Base-by-base conservation (phyloP, 2,329 filamentous ascomycete genomes). In the Ascochyta clinopodiicola region DNA sequence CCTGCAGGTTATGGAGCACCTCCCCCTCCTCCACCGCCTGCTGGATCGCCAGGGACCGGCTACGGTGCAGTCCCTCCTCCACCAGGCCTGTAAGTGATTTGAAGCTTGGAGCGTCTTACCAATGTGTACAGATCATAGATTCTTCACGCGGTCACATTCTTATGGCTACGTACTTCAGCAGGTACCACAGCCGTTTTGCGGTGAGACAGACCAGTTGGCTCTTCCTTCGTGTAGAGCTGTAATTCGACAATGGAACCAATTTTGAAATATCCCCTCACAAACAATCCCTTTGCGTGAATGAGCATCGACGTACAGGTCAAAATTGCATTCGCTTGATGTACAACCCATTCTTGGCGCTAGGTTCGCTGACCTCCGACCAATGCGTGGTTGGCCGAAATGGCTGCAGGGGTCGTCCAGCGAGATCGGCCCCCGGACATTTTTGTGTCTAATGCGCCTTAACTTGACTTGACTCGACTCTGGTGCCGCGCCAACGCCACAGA, bases 11-110 rank as follows among this genome's bases (percentile, higher is more conserved):
- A 65, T 46, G 67, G 68, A 46, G 67, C 65, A 44, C 65, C 64
- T 43, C 63, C 69, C 22, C 73, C 73, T 10, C 70, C 72, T 24
- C 72, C 71, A 10, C 73, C 72, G 44, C 67, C 70, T 10, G 67
- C 68, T 57, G 71, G 62, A 7, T 73, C 72, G 21, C 72, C 73
- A 44, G 63, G 70, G 34, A 65, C 67, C 35, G 57, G 63, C 39
- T 76, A 75, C 60, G 70, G 67, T 37, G 67, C 74, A 42, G 74
- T 75, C 12, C 59, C 59, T 36, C 59, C 59, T 22, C 59, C 59
- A 17, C 59, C 59, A n/a, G 59, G 59, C 49, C 39, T 61, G 51
- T 61, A 61, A 56, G 59, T 61, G 40, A 44, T 21, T 38, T 40
- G 38, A 57, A 59, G 45, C 57, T 61, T 27, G 17, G 29, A 51